phyloP scores from a whole-genome alignment of 2,329 filamentous ascomycete species.

The Xylaria multiplex region DNA sequence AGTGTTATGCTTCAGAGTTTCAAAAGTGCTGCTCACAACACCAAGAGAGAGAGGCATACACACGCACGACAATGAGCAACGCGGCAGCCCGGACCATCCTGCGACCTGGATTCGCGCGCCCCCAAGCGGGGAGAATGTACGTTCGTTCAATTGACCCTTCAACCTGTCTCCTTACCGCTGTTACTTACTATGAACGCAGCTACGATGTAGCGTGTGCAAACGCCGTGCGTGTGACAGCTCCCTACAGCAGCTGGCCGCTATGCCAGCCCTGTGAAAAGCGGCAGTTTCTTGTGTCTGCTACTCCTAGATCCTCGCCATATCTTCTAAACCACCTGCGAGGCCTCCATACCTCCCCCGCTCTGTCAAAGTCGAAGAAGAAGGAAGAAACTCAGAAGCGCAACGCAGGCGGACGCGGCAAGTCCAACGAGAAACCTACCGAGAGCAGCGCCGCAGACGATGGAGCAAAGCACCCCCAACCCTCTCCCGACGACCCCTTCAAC shows the following conservation, averaged over 20 bases:
- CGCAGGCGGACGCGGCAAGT: conserved; percentile 10
- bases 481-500: conserved; percentile 59
- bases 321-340: background rate
- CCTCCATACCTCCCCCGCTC: conserved; percentile 25
- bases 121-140: conserved; percentile 35
- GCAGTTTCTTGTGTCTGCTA: background rate
- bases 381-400: conserved; percentile 16
- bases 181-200: conserved; percentile 17
- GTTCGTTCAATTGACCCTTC: conserved; percentile 38
- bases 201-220: conserved; percentile 35
- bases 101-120: conserved; percentile 33
- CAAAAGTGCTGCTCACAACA: conserved; percentile 5
- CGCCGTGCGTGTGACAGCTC: conserved; percentile 18
- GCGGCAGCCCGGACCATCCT: conserved; percentile 37
- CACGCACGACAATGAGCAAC: conserved; percentile 37
- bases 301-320: background rate
- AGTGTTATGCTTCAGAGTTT: background rate
- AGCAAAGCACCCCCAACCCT: conserved; percentile 47
- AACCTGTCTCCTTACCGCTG: conserved; percentile 15
- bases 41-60: background rate
- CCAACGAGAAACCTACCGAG: conserved; percentile 1
- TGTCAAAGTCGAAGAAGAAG: conserved; percentile 32
- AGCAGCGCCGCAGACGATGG: conserved; percentile 26
- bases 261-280: conserved; percentile 8
- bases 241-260: conserved; percentile 19